Evolutionary conservation across 306 rosid species (phyloP).

Genomic region (Glycine soja): DNA sequence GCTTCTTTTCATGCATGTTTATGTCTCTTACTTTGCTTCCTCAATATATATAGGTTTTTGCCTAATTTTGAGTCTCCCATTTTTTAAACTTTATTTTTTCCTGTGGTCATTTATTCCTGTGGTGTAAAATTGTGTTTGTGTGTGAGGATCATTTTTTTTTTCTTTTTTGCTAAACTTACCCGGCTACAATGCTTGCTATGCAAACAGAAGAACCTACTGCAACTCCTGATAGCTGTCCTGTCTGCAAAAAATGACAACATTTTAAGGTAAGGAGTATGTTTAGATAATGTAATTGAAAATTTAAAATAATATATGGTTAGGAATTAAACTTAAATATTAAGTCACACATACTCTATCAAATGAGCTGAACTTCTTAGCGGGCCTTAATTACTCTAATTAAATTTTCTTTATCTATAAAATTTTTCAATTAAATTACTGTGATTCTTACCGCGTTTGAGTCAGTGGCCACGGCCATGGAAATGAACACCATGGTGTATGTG

Average conservation of each 20-base stretch:
- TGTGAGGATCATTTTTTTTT: neutral
- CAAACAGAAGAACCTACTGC: constrained; percentile 86
- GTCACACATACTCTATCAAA: too few species aligned
- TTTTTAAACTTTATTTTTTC: neutral
- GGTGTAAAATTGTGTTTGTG: neutral
- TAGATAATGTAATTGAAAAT: neutral
- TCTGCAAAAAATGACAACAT: constrained; percentile 47
- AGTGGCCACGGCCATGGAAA: constrained; percentile 76
- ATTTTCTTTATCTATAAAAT: neutral
- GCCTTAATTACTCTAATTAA: too few species aligned
- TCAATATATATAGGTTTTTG: neutral
- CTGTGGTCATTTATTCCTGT: constrained; percentile 17
- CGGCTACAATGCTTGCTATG: constrained; percentile 83
- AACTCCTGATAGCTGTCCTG: constrained; percentile 72
- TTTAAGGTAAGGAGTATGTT: neutral
- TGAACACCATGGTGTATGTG: constrained; percentile 78
- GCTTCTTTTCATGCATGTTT: neutral
- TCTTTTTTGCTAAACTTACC: constrained; percentile 54
- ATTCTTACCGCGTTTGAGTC: constrained; percentile 69
- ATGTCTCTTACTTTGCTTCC: constrained; percentile 4
- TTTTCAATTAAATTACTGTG: neutral
- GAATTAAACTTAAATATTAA: too few species aligned
- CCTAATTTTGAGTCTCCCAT: neutral
- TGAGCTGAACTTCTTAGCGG: too few species aligned
- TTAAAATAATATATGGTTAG: neutral